Conservation (phyloP, 495 filamentous ascomycete species). For the Hypomontagnella submonticulosa region DNA sequence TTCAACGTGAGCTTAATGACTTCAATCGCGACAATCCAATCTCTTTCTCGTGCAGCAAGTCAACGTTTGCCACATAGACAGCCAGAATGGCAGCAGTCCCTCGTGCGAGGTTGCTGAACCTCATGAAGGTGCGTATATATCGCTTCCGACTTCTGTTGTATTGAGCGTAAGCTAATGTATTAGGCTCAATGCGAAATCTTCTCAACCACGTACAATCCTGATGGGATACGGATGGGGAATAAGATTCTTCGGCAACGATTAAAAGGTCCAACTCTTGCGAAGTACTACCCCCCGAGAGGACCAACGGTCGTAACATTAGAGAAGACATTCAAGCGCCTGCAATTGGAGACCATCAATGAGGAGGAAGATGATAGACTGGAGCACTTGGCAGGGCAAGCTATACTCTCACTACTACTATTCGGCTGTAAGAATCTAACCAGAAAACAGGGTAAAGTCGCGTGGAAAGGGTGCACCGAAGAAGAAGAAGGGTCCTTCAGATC, state of each 20-base stretch:
- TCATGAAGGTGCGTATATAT: slow-evolving; percentile 73
- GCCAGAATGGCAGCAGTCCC: slow-evolving; percentile 73
- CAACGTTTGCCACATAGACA: slow-evolving; percentile 7
- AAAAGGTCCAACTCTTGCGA: slow-evolving; percentile 76
- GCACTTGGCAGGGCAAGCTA: slow-evolving; percentile 70
- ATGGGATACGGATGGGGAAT: slow-evolving; percentile 81
- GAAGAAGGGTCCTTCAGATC: slow-evolving; percentile 71
- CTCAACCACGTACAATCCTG: slow-evolving; percentile 88
- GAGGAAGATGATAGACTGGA: slow-evolving; percentile 82
- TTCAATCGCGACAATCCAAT: slow-evolving; percentile 15
- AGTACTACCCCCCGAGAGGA: slow-evolving; percentile 85
- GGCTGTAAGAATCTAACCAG: slow-evolving; percentile 17
- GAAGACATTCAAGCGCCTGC: slow-evolving; percentile 64
- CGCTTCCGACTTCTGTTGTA: neutral
- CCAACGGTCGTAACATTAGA: slow-evolving; percentile 75
- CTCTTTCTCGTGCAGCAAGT: slow-evolving; percentile 10
- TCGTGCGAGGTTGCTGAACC: slow-evolving; percentile 75
- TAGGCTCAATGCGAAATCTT: slow-evolving; percentile 93
- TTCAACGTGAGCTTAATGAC: no score
- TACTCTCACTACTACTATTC: slow-evolving; percentile 20
- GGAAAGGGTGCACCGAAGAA: slow-evolving; percentile 95
- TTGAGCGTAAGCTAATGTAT: slow-evolving; percentile 19
- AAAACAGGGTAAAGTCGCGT: slow-evolving; percentile 71
- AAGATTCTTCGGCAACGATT: slow-evolving; percentile 88
- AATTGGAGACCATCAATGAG: slow-evolving; percentile 75